Evolutionary conservation across 192 early-diverging fungal species (phyloP).

Genomic region (Glomus cerebriforme): DNA sequence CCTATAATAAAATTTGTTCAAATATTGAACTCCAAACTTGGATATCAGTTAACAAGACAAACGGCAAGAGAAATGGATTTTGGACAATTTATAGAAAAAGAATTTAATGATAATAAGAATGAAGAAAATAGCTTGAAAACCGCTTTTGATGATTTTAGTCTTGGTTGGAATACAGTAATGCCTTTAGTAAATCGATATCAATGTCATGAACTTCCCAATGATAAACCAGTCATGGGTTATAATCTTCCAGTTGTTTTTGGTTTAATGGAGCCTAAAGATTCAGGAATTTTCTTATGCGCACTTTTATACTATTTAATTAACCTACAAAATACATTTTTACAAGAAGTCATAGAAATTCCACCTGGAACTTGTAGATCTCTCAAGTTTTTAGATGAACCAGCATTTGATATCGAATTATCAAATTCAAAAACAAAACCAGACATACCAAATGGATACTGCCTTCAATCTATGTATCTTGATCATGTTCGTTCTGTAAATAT

Average conservation of each 20-base stretch:
- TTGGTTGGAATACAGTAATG: constrained; percentile 28
- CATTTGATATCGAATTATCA: background rate
- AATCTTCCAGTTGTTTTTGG: constrained; percentile 7
- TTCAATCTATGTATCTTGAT: constrained; percentile 12
- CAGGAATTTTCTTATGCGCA: constrained; percentile 15
- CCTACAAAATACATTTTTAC: constrained; percentile 29
- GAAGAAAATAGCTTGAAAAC: background rate
- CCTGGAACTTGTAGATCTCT: constrained; percentile 17
- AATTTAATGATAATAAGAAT: background rate
- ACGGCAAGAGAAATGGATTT: background rate
- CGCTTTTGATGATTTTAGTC: constrained; percentile 20
- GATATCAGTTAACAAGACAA: constrained; percentile 15
- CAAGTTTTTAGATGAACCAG: background rate
- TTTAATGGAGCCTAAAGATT: background rate
- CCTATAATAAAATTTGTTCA: constrained; percentile 30
- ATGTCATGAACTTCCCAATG: constrained; percentile 24
- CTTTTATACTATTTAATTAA: constrained; percentile 17
- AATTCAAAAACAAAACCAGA: background rate
- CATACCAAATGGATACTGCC: background rate
- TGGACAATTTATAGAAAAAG: background rate
- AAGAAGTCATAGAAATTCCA: constrained; percentile 13
- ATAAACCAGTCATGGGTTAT: background rate
- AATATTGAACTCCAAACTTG: constrained; percentile 19
- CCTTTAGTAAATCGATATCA: constrained; percentile 19
- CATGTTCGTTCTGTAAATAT: background rate